A percentile compares a stretch with the other conserved stretches of the same genome.
Conservation (phyloP, 768 basidiomycete genomes). For the Suillus hirtellus region DNA sequence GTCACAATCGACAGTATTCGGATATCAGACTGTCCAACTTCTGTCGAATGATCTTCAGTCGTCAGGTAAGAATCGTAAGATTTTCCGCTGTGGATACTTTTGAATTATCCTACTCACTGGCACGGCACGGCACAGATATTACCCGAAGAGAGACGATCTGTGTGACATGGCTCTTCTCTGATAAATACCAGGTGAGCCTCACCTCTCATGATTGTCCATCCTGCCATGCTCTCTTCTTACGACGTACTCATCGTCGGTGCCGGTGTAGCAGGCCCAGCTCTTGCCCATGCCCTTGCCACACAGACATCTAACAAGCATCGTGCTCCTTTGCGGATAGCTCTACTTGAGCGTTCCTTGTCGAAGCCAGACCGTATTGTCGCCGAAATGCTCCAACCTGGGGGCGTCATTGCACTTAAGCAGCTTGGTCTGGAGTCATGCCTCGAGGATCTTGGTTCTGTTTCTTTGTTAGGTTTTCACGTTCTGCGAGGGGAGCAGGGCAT, state of each 20-base stretch:
- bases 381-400: conserved; percentile 90
- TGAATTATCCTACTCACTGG: background rate
- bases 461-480: conserved; percentile 79
- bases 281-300: conserved; percentile 76
- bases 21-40: background rate
- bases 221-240: conserved; percentile 40
- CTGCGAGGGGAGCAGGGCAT: conserved; percentile 57
- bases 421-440: conserved; percentile 74
- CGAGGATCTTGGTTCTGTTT: conserved; percentile 79
- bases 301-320: conserved; percentile 37
- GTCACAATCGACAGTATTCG: too few relatives aligned
- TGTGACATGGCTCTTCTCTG: background rate
- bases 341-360: conserved; percentile 82
- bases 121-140: too few relatives aligned
- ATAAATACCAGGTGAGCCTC: background rate
- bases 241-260: conserved; percentile 86
- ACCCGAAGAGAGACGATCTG: background rate
- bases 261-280: conserved; percentile 78
- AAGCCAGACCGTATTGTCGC: conserved; percentile 94
- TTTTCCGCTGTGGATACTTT: background rate
- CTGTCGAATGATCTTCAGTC: background rate
- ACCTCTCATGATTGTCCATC: background rate
- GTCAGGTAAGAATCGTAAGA: background rate
- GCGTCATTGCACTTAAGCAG: conserved; percentile 63
- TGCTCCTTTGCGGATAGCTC: conserved; percentile 64